Evolutionary conservation across 2,329 filamentous ascomycete genomes (phyloP).

Genomic region (Tolypocladium tundrense): DNA sequence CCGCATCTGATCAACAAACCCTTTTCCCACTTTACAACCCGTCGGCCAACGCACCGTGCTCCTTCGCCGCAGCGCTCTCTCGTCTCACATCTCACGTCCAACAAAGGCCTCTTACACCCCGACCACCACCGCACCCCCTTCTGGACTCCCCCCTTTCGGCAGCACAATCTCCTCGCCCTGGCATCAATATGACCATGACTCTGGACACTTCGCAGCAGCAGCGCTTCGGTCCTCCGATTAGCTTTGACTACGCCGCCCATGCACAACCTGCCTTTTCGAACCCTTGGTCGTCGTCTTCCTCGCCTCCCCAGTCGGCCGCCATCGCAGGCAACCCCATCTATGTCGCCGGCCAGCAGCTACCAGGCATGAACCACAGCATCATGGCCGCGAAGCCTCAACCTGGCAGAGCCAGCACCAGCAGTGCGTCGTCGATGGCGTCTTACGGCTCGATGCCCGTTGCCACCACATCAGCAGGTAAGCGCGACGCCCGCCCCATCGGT

Average conservation of each 20-base stretch:
- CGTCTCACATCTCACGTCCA: neutral
- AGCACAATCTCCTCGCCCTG: neutral
- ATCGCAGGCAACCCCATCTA: conserved; percentile 52
- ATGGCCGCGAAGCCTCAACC: conserved; percentile 32
- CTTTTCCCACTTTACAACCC: conserved; percentile 6
- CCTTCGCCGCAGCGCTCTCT: neutral
- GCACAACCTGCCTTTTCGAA: conserved; percentile 71
- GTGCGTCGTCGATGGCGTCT: conserved; percentile 52
- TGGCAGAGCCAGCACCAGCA: conserved; percentile 48
- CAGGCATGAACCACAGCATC: conserved; percentile 44
- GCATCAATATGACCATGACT: conserved; percentile 79
- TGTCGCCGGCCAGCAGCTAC: conserved; percentile 39
- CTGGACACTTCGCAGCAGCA: conserved; percentile 74
- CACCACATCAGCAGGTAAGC: conserved; percentile 60
- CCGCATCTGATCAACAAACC: conserved; percentile 42
- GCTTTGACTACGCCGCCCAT: conserved; percentile 60
- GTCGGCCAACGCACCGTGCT: neutral
- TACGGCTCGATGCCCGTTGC: conserved; percentile 64
- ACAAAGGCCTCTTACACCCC: neutral
- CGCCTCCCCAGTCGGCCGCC: conserved; percentile 32
- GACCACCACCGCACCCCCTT: neutral
- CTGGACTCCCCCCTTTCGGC: neutral
- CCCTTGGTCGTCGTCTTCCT: conserved; percentile 62
- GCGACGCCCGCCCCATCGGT: conserved; percentile 22
- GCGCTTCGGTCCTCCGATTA: conserved; percentile 62